Conservation (phyloP, 148 eudicot genomes). For the Simmondsia chinensis region DNA sequence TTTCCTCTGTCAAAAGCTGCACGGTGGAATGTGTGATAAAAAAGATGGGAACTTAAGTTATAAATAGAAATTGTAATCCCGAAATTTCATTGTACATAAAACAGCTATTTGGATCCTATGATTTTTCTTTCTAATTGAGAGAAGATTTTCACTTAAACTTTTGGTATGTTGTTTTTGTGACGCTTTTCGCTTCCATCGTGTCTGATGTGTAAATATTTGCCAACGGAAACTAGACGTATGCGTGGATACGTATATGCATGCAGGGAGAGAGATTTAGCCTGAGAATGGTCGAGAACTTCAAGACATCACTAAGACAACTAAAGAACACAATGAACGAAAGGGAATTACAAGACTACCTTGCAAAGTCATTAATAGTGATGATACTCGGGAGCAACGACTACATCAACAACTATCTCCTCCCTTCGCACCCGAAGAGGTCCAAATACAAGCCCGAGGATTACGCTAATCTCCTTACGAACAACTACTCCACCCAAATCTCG, state of each 20-base stretch:
- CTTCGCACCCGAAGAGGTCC: conserved; percentile 30
- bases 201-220: no score
- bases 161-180: no score
- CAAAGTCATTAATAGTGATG: conserved; percentile 44
- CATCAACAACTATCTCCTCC: conserved; percentile 46
- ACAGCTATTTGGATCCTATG: no score
- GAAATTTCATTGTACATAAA: no score
- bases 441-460: conserved; percentile 41
- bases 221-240: background rate
- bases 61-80: no score
- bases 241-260: background rate
- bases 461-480: conserved; percentile 50
- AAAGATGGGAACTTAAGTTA: no score
- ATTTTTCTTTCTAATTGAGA: no score
- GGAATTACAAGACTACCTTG: conserved; percentile 27
- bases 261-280: conserved; percentile 70
- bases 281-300: conserved; percentile 51
- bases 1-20: no score
- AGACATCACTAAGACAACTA: conserved; percentile 31
- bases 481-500: conserved; percentile 36
- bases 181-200: no score
- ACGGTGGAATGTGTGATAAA: no score
- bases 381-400: conserved; percentile 81
- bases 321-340: conserved; percentile 22
- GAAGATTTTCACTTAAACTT: no score